phyloP scores from a whole-genome alignment of 192 early-diverging fungal genomes.

The Coemansia sp. region DNA sequence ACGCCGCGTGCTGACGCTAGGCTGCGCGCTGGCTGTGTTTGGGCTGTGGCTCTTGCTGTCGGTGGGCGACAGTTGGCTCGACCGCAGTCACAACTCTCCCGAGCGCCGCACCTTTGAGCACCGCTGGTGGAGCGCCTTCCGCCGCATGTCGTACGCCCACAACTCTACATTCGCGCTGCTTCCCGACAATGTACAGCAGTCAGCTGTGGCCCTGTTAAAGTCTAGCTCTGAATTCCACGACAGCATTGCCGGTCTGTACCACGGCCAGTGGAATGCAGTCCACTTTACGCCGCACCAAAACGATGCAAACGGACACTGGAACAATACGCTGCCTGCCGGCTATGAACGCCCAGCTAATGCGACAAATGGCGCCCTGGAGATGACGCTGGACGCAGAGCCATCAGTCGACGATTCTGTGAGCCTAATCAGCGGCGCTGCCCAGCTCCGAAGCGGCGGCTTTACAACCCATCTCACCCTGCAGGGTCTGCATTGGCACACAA shows the following conservation, averaged over 20 bases:
- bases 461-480: constrained; percentile 13
- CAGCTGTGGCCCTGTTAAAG: constrained; percentile 11
- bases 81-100: constrained; percentile 5
- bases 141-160: constrained; percentile 18
- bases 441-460: constrained; percentile 8
- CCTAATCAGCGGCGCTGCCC: constrained; percentile 20
- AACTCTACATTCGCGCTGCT: constrained; percentile 34
- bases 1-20: neutral
- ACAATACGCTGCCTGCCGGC: constrained; percentile 13
- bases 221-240: neutral
- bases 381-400: constrained; percentile 18
- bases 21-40: constrained; percentile 14
- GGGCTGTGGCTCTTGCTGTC: constrained; percentile 18
- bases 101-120: constrained; percentile 26
- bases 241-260: constrained; percentile 22
- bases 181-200: constrained; percentile 14
- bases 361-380: constrained; percentile 7
- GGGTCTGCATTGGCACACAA: constrained; percentile 30
- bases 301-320: neutral
- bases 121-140: constrained; percentile 31
- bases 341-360: constrained; percentile 21
- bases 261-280: constrained; percentile 18
- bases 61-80: constrained; percentile 2
- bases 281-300: neutral
- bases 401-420: constrained; percentile 1